Conservation (phyloP, 768 basidiomycete genomes). For the Suillus fuscotomentosus region DNA sequence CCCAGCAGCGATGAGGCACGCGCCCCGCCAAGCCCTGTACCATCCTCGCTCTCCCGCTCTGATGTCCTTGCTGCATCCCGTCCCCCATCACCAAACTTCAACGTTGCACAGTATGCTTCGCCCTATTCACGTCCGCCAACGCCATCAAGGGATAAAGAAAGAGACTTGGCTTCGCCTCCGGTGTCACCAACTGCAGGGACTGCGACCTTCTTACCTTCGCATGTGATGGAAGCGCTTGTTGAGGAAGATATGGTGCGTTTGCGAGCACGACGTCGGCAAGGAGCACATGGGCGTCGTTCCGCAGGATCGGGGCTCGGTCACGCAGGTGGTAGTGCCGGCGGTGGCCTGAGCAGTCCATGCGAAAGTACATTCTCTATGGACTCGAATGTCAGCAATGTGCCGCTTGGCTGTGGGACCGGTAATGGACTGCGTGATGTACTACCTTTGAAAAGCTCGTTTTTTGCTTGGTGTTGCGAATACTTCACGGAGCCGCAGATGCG, state of each 20-base stretch:
- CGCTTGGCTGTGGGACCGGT: conserved; percentile 77
- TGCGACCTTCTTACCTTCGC: conserved; percentile 63
- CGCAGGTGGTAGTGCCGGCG: conserved; percentile 34
- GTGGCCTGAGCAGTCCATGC: conserved; percentile 61
- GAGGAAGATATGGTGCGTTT: conserved; percentile 95
- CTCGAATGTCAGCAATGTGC: conserved; percentile 63
- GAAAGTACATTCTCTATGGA: conserved; percentile 80
- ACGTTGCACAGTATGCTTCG: conserved; percentile 72
- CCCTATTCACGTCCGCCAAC: conserved; percentile 64
- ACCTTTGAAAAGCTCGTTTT: conserved; percentile 89
- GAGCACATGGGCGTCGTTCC: conserved; percentile 40
- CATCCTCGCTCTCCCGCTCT: conserved; percentile 19
- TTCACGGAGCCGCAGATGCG: conserved; percentile 99
- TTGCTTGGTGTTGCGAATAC: conserved; percentile 96
- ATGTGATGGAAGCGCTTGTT: conserved; percentile 86
- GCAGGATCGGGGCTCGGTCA: conserved; percentile 22
- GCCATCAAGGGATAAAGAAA: conserved; percentile 26
- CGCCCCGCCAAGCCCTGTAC: conserved; percentile 34
- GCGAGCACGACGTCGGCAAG: conserved; percentile 57
- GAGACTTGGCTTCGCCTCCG: conserved; percentile 29
- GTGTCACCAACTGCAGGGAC: conserved; percentile 34
- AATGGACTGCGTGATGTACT: conserved; percentile 79
- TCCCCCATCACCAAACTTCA: conserved; percentile 78
- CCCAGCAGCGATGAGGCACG: conserved; percentile 58
- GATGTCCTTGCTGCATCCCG: conserved; percentile 48